Conservation (phyloP, 257 asterid genomes). For the Penstemon eatonii region DNA sequence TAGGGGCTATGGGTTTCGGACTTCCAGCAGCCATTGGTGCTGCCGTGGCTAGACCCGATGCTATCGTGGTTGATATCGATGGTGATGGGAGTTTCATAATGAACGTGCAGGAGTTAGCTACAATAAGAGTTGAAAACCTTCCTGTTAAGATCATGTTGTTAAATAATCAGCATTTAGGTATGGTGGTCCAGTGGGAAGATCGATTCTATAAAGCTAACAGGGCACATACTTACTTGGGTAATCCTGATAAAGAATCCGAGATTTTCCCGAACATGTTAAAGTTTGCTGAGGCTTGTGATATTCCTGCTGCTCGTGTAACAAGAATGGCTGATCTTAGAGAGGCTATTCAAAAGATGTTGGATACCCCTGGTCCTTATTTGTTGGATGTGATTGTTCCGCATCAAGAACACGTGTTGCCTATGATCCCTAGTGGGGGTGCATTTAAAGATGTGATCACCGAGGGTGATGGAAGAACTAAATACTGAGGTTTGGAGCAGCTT, state of each 20-base stretch:
- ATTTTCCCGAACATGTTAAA: slow-evolving; percentile 74
- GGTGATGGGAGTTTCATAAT: slow-evolving; percentile 91
- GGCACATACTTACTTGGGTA: slow-evolving; percentile 76
- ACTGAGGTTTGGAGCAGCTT: slow-evolving; percentile 33
- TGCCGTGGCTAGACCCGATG: slow-evolving; percentile 73
- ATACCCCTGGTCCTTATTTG: slow-evolving; percentile 76
- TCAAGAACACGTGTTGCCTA: slow-evolving; percentile 85
- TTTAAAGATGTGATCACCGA: slow-evolving; percentile 79
- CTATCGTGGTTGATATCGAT: slow-evolving; percentile 72
- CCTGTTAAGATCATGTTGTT: slow-evolving; percentile 75
- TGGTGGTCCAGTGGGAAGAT: slow-evolving; percentile 94
- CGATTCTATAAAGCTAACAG: slow-evolving; percentile 79
- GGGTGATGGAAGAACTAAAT: slow-evolving; percentile 64
- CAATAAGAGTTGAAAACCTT: slow-evolving; percentile 68
- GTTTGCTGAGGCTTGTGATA: slow-evolving; percentile 71
- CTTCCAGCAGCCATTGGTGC: slow-evolving; percentile 92
- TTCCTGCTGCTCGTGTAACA: slow-evolving; percentile 70
- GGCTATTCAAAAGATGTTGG: slow-evolving; percentile 69
- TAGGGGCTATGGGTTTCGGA: slow-evolving; percentile 88
- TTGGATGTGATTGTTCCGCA: slow-evolving; percentile 81
- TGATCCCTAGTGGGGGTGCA: slow-evolving; percentile 81
- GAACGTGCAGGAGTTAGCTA: slow-evolving; percentile 86
- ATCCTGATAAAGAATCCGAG: slow-evolving; percentile 58
- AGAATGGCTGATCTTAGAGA: slow-evolving; percentile 47
- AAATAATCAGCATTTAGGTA: slow-evolving; percentile 80